phyloP scores from a whole-genome alignment of 495 filamentous ascomycete genomes.

The Xylaria castorea region DNA sequence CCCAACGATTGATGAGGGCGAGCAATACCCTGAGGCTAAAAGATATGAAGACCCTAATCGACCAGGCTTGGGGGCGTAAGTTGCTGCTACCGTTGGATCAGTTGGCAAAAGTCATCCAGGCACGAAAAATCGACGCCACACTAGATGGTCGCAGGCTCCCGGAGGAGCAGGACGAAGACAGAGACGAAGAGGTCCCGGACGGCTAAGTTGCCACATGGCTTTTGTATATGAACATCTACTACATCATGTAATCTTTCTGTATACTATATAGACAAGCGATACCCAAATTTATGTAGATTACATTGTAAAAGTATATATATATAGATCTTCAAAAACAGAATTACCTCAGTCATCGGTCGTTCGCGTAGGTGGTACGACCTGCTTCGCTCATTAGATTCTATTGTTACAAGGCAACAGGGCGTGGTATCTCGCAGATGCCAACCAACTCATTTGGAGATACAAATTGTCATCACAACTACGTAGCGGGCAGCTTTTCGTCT shows the following conservation, averaged over 20 bases:
- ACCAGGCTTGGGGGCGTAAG: conserved; percentile 44
- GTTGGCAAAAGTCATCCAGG: conserved; percentile 19
- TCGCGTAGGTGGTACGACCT: neutral
- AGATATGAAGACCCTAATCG: conserved; percentile 39
- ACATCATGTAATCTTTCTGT: neutral
- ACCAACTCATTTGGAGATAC: conserved; percentile 8
- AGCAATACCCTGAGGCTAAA: conserved; percentile 33
- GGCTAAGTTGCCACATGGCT: neutral
- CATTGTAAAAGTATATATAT: neutral
- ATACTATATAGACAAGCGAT: conserved; percentile 18
- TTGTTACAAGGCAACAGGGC: conserved; percentile 22
- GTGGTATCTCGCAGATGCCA: neutral
- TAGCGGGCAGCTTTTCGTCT: neutral
- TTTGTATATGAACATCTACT: neutral
- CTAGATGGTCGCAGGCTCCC: neutral
- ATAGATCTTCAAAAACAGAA: neutral
- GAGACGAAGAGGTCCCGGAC: neutral
- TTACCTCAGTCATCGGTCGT: neutral
- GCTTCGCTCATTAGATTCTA: conserved; percentile 27
- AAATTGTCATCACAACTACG: neutral
- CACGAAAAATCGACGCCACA: neutral
- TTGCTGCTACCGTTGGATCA: conserved; percentile 37
- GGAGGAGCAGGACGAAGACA: neutral
- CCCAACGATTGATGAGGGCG: conserved; percentile 28
- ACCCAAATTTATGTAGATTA: conserved; percentile 8